Conservation (phyloP, 768 basidiomycete species). For the Termitomyces bulborhizus region DNA sequence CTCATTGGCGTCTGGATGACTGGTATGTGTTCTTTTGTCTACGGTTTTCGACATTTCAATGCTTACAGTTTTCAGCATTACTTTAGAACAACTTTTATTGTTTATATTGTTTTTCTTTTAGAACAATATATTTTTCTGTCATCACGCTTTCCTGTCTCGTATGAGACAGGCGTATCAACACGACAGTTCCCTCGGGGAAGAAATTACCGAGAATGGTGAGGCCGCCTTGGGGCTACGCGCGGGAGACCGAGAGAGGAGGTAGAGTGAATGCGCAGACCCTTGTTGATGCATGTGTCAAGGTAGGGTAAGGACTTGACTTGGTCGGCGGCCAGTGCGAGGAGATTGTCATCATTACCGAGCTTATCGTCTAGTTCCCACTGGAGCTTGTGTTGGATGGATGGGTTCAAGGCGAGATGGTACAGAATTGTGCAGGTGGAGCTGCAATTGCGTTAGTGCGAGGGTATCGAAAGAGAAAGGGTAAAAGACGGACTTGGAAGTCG, state of each 20-base stretch:
- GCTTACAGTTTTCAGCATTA: no score
- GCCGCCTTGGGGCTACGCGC: slow-evolving; percentile 70
- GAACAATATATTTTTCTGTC: no score
- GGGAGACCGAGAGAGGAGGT: slow-evolving; percentile 82
- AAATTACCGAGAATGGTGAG: slow-evolving; percentile 48
- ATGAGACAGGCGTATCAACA: no score
- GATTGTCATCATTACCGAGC: slow-evolving; percentile 52
- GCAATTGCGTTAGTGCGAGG: background rate
- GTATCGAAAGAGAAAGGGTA: background rate
- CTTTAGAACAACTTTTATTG: no score
- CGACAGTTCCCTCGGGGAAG: slow-evolving; percentile 71
- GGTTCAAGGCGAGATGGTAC: slow-evolving; percentile 74
- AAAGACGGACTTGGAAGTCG: slow-evolving; percentile 76
- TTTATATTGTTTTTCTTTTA: no score
- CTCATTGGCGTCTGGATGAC: no score
- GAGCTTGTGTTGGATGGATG: slow-evolving; percentile 57
- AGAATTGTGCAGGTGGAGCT: slow-evolving; percentile 89
- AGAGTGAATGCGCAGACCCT: slow-evolving; percentile 79
- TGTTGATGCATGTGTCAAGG: slow-evolving; percentile 84
- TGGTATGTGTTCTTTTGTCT: no score
- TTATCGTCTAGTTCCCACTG: no score
- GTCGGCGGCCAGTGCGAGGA: slow-evolving; percentile 50
- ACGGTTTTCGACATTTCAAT: no score
- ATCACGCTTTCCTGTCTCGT: no score
- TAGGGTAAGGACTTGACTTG: slow-evolving; percentile 72